Evolutionary conservation across 2,329 filamentous ascomycete genomes (phyloP).

Genomic region (Fusarium sp.): DNA sequence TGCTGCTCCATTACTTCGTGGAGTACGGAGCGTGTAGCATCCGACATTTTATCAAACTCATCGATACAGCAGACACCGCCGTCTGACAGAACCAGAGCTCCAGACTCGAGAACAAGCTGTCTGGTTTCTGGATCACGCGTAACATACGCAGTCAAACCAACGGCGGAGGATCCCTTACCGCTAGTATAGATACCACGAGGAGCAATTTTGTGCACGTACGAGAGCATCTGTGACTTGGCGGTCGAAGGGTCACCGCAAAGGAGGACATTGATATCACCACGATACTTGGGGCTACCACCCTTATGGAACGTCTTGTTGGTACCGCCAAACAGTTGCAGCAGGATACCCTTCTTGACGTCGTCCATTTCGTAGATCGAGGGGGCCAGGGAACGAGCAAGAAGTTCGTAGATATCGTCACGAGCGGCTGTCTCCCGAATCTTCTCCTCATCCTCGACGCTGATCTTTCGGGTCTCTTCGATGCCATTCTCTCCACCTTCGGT

Average conservation of each 20-base stretch:
- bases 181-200: conserved; percentile 88
- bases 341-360: conserved; percentile 97
- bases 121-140: conserved; percentile 84
- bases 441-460: conserved; percentile 87
- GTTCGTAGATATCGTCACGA: conserved; percentile 90
- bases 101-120: conserved; percentile 84
- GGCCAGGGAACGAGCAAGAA: conserved; percentile 89
- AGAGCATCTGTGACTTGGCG: conserved; percentile 92
- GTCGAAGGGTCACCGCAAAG: conserved; percentile 98
- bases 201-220: conserved; percentile 98
- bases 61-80: conserved; percentile 88
- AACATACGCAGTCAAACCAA: conserved; percentile 85
- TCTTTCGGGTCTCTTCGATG: conserved; percentile 85
- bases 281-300: conserved; percentile 93
- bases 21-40: conserved; percentile 81
- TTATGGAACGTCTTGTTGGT: conserved; percentile 99
- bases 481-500: conserved; percentile 75
- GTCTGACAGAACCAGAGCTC: conserved; percentile 82
- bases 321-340: conserved; percentile 95
- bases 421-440: conserved; percentile 86
- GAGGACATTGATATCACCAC: conserved; percentile 97
- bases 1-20: conserved; percentile 93
- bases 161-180: conserved; percentile 83
- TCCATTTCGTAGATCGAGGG: conserved; percentile 98
- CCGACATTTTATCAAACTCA: conserved; percentile 90